Evolutionary conservation across 345 rosid genomes (phyloP), one percentile per base, ranked within the genome.

Genomic region (Fremontodendron californicum): DNA sequence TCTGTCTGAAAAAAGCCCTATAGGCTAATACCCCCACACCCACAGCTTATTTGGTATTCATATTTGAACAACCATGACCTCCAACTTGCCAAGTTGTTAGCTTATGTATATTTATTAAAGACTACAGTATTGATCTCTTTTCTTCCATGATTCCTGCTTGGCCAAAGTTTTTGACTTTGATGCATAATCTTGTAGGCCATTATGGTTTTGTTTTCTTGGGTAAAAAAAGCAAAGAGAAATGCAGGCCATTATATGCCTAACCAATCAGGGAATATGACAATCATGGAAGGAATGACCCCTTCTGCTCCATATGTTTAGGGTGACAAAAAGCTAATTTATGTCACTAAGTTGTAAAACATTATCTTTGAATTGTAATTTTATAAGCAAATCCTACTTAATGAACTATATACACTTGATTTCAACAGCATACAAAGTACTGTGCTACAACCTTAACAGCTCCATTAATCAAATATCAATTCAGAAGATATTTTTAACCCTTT

Each of bases 211-310:
- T 75, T 79, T 79, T 74, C 78, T 84, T 82, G 19, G 75, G 76
- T 49, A 19, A 72, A 87, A 72, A 87, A 84, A 79, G 85, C 81
- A 86, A 82, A 11, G 37, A 4, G 77, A 71, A 46, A 25, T 13
- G 25, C 35, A 76, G 31, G 18, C 76, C 78, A 79, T 81, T 67
- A 63, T 67, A 63, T 82, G 78, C 75, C 70, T 72, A 73, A 52
- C 51, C 81, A 72, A 39, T 54, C 8, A n/a, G 39, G 45, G 69
- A 60, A 71, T 57, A 31, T n/a, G 37, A 39, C 69, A 74, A 74
- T 74, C 58, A 48, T n/a, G 25, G 25, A 23, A 69, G 13, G 27
- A 12, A 67, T 48, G 16, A 29, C 73, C 54, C 54, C 75, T 77
- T 55, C 19, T 31, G 18, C 46, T 45, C n/a, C 19, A 2, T 45